Conservation (phyloP, 768 basidiomycete genomes). For the Pisolithus marmoratus region DNA sequence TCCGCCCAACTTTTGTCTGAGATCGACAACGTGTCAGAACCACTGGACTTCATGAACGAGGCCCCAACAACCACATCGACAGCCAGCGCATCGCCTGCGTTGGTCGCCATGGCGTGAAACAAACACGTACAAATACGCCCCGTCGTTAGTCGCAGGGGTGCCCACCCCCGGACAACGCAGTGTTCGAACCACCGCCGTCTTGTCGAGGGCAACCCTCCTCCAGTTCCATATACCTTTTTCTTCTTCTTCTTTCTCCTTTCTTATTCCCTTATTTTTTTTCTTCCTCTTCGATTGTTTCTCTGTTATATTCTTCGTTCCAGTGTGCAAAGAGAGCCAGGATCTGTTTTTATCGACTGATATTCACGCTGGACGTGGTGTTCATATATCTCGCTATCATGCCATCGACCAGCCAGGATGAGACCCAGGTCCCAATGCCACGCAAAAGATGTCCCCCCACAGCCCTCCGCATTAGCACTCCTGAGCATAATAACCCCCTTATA, state of each 20-base stretch:
- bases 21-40: not conserved
- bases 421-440: constrained; percentile 34
- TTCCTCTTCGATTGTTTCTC: constrained; percentile 2
- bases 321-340: no score
- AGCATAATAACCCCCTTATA: constrained; percentile 41
- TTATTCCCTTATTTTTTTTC: constrained; percentile 12
- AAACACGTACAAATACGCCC: constrained; percentile 6
- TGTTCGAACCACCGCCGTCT: not conserved
- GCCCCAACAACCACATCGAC: not conserved
- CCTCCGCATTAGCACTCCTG: constrained; percentile 55
- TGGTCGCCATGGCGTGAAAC: not conserved
- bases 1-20: not conserved
- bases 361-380: constrained; percentile 32
- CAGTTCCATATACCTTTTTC: no score
- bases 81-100: not conserved
- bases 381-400: constrained; percentile 17
- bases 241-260: constrained; percentile 4
- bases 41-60: not conserved
- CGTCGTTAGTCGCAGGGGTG: not conserved
- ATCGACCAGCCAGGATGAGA: constrained; percentile 21
- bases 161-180: not conserved
- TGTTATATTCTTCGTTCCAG: no score
- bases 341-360: constrained; percentile 14
- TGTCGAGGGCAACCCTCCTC: constrained; percentile 8
- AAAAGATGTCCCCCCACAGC: constrained; percentile 49